A percentile compares a stretch with the other conserved stretches of the same genome.
Conservation (phyloP, 306 rosid genomes). For the Rosa rugosa region DNA sequence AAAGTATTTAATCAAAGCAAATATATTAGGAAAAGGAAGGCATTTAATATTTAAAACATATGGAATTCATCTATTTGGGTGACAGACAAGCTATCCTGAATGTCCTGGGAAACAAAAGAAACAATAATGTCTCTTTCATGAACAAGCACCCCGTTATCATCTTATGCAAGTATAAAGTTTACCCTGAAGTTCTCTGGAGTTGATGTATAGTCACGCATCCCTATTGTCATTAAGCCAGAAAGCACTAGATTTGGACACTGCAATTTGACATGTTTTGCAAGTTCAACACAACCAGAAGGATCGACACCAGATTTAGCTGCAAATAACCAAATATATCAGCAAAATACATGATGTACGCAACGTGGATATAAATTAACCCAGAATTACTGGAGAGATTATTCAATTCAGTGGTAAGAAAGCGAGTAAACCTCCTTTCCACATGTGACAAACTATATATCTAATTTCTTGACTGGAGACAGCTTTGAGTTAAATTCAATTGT, state of each 20-base stretch:
- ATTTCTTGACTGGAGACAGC: neutral
- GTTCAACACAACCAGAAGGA: slow-evolving; percentile 45
- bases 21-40: too few species aligned
- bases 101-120: slow-evolving; percentile 13
- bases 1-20: too few species aligned
- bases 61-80: too few species aligned
- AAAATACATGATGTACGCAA: neutral
- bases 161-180: neutral
- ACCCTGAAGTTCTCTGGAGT: slow-evolving; percentile 56
- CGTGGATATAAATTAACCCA: neutral
- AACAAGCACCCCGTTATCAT: neutral
- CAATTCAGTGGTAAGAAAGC: neutral
- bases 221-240: slow-evolving; percentile 60
- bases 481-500: neutral
- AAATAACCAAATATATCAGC: neutral
- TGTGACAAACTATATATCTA: neutral
- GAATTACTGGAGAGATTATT: neutral
- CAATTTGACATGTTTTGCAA: slow-evolving; percentile 42
- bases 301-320: slow-evolving; percentile 56
- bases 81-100: neutral
- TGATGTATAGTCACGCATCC: slow-evolving; percentile 55
- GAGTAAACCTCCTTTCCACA: slow-evolving; percentile 2
- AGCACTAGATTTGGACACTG: slow-evolving; percentile 46
- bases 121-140: slow-evolving; percentile 9
- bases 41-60: too few species aligned